Evolutionary conservation across 2,329 filamentous ascomycete genomes (phyloP), one percentile per base, ranked within the genome.

Genomic region (Dactylella cylindrospora): DNA sequence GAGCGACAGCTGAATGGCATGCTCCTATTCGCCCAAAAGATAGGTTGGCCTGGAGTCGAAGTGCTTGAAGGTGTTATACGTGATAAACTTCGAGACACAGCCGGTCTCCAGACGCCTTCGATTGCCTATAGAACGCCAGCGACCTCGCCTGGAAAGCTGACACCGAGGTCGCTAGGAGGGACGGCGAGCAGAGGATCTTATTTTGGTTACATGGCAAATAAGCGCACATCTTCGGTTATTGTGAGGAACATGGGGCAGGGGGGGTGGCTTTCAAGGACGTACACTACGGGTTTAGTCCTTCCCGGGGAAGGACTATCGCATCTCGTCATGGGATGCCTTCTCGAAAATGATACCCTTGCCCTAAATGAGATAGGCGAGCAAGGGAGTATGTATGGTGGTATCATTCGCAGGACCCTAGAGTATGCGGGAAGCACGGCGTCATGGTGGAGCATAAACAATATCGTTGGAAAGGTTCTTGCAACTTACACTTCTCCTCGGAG

Each of bases 221-320:
- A 61, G 39, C 47, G 49, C 26, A 61, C 55, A 13, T 61, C 55
- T 20, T 61, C 66, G 5, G 45, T 54, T 3, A 39, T 67, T 7
- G 49, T 64, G 28, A 75, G 77, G 39, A 81, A 77, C 65, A 74
- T 84, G 43, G 78, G 80, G 12, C 80, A 81, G 1, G 78, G 78
- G 1, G 83, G 84, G 1, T 86, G 83, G 84, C 75, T 86, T 13
- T 84, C 83, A 3, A 83, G 83, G 70, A 84, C 81, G 19, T 86
- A 84, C 66, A 74, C 85, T 5, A 85, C 82, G 26, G 83, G 83
- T 0, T 70, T 86, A 36, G 77, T 85, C 68, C 73, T 86, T 6
- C 84, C 83, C 0, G 83, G 83, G 2, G 83, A 86, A 65, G 76
- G 77, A 1, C 68, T 85, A 22, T 77, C 78, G 44, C 83, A 85